Percentiles rank a stretch among this genome's conserved stretches.
Evolutionary conservation across 2,329 filamentous ascomycete genomes (phyloP).

Genomic region (Hypoxylon sp.): DNA sequence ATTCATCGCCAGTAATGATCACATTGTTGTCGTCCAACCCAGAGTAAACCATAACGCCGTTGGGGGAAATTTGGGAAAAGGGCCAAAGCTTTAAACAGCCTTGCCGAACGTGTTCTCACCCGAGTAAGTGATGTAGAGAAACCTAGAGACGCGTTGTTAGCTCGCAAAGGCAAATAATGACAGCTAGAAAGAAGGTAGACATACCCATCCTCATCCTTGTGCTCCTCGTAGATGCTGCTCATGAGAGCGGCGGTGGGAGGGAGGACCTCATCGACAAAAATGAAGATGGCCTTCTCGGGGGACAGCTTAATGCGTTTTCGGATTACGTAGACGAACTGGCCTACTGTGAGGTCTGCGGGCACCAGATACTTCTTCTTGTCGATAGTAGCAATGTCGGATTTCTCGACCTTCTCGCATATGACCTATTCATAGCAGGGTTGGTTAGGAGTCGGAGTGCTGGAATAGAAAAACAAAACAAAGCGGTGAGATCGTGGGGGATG

Average conservation of each 20-base stretch:
- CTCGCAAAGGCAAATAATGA: conserved; percentile 4
- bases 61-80: conserved; percentile 35
- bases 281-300: conserved; percentile 99
- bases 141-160: conserved; percentile 64
- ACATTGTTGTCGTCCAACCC: conserved; percentile 46
- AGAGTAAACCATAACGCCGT: conserved; percentile 47
- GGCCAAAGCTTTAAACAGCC: conserved; percentile 52
- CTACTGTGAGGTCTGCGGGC: conserved; percentile 95
- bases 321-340: conserved; percentile 99
- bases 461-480: conserved; percentile 18
- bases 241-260: conserved; percentile 97
- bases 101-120: conserved; percentile 98
- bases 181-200: conserved; percentile 45
- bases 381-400: conserved; percentile 98
- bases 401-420: conserved; percentile 99
- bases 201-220: conserved; percentile 86
- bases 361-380: conserved; percentile 99
- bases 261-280: conserved; percentile 98
- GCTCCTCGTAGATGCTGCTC: conserved; percentile 99
- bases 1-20: conserved; percentile 40
- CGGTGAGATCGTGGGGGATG: conserved; percentile 14
- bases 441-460: conserved; percentile 41
- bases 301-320: conserved; percentile 99
- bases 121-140: conserved; percentile 99
- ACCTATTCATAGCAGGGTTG: conserved; percentile 69